Conservation (phyloP, 768 basidiomycete species). For the Mycena kentingensis region DNA sequence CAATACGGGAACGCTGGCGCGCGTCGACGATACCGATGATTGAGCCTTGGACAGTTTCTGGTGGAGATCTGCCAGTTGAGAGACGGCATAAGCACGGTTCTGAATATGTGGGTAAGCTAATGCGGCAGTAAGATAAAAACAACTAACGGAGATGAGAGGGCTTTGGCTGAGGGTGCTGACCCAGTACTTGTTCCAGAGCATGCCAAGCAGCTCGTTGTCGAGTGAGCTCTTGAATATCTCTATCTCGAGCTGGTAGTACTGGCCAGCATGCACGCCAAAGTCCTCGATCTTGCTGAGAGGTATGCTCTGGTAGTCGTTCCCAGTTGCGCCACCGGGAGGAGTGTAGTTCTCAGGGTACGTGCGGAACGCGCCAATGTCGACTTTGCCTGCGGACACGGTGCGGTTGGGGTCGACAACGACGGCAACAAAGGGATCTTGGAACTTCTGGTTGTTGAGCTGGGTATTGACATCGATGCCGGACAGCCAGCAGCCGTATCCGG, state of each 20-base stretch:
- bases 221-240: slow-evolving; percentile 92
- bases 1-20: slow-evolving; percentile 53
- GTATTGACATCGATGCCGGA: slow-evolving; percentile 99
- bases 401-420: slow-evolving; percentile 99
- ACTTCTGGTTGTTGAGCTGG: slow-evolving; percentile 92
- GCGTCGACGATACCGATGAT: slow-evolving; percentile 54
- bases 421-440: slow-evolving; percentile 94
- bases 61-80: slow-evolving; percentile 86
- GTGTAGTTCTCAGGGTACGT: slow-evolving; percentile 96
- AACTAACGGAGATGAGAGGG: slow-evolving; percentile 82
- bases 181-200: slow-evolving; percentile 99
- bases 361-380: slow-evolving; percentile 98
- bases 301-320: slow-evolving; percentile 93
- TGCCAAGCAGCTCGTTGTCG: slow-evolving; percentile 83
- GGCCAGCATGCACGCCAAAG: slow-evolving; percentile 96
- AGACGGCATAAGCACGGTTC: slow-evolving; percentile 94
- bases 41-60: slow-evolving; percentile 85
- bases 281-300: slow-evolving; percentile 98
- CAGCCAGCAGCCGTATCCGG: slow-evolving; percentile 98
- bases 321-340: slow-evolving; percentile 59
- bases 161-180: slow-evolving; percentile 95
- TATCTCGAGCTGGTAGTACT: slow-evolving; percentile 93
- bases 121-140: background rate
- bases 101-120: slow-evolving; percentile 32
- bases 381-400: slow-evolving; percentile 96